Conservation (phyloP, 345 rosid species). For the Pistacia vera region DNA sequence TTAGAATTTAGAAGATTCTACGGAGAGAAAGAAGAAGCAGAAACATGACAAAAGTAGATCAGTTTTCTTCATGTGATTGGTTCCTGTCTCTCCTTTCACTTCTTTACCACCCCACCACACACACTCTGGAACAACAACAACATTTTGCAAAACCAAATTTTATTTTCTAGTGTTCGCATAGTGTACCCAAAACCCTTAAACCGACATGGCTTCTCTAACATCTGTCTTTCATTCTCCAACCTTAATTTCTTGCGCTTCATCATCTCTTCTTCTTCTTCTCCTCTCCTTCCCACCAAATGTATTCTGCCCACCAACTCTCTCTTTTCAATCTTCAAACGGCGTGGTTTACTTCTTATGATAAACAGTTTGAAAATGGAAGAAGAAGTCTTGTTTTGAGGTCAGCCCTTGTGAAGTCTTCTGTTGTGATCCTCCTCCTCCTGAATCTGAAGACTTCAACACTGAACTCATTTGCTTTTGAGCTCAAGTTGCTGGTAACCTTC, state of each 20-base stretch:
- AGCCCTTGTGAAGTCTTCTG: constrained; percentile 41
- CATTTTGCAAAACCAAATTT: neutral
- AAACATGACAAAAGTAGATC: neutral
- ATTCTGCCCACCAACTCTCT: neutral
- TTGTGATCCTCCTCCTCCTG: constrained; percentile 42
- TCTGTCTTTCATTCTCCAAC: constrained; percentile 16
- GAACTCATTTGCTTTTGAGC: constrained; percentile 37
- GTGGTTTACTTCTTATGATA: constrained; percentile 9
- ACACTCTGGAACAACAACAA: neutral
- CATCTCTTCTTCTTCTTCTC: neutral
- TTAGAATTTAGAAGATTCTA: neutral
- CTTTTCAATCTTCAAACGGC: neutral
- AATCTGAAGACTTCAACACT: constrained; percentile 13
- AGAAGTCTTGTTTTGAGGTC: constrained; percentile 39
- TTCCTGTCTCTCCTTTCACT: neutral
- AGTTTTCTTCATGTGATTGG: neutral
- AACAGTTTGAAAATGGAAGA: neutral
- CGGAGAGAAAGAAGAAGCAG: neutral
- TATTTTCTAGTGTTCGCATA: too few relatives aligned
- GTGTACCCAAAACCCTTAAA: neutral
- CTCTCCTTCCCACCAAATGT: neutral
- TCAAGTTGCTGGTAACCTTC: constrained; percentile 59
- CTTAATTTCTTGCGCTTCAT: neutral
- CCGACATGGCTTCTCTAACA: constrained; percentile 21
- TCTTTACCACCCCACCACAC: neutral